Evolutionary conservation across 2,329 filamentous ascomycete species (phyloP).

Genomic region (Phyllosticta citrichinensis): DNA sequence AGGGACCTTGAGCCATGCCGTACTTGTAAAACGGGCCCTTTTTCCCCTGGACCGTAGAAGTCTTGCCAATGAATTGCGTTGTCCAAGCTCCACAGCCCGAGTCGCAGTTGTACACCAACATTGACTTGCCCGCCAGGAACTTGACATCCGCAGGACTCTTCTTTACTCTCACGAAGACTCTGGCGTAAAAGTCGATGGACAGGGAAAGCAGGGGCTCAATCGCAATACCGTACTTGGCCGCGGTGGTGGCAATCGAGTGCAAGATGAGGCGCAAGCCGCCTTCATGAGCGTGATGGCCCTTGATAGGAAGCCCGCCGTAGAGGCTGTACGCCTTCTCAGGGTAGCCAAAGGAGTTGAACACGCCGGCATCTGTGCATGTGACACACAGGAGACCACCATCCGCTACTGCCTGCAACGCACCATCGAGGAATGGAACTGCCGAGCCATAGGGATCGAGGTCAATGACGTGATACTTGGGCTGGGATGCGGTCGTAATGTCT

Average conservation of each 20-base stretch:
- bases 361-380: slow-evolving; percentile 90
- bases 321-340: slow-evolving; percentile 86
- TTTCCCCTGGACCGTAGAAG: slow-evolving; percentile 57
- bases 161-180: slow-evolving; percentile 75
- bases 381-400: slow-evolving; percentile 89
- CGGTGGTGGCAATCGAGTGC: slow-evolving; percentile 68
- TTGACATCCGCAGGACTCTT: slow-evolving; percentile 81
- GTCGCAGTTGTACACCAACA: slow-evolving; percentile 89
- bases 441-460: slow-evolving; percentile 95
- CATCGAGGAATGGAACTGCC: slow-evolving; percentile 84
- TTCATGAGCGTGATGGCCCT: slow-evolving; percentile 80
- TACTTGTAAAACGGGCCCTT: slow-evolving; percentile 70
- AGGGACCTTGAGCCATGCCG: slow-evolving; percentile 60
- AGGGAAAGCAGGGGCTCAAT: slow-evolving; percentile 88
- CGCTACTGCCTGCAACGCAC: slow-evolving; percentile 74
- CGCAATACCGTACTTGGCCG: slow-evolving; percentile 73
- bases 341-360: slow-evolving; percentile 91
- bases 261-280: slow-evolving; percentile 79
- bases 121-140: slow-evolving; percentile 79
- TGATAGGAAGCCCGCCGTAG: slow-evolving; percentile 85
- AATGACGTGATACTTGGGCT: slow-evolving; percentile 75
- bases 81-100: slow-evolving; percentile 85
- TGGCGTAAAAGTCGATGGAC: slow-evolving; percentile 90
- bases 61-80: slow-evolving; percentile 66
- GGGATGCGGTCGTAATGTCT: slow-evolving; percentile 24